Evolutionary conservation across 148 eudicot species (phyloP), one percentile per base, ranked within the genome.

Genomic region (Euryodendron excelsum): DNA sequence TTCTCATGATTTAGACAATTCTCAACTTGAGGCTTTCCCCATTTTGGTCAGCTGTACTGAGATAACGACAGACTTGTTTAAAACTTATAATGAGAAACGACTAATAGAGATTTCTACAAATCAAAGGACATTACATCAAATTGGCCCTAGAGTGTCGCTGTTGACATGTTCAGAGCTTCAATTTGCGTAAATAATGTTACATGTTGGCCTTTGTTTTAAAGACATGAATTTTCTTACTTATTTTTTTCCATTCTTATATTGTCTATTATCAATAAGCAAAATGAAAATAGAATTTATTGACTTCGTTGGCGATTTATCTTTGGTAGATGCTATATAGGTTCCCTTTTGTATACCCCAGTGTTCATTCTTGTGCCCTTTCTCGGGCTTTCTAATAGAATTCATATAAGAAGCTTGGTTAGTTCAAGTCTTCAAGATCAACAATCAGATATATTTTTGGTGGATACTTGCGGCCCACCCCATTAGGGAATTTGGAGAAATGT

Each of bases 31-130:
- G 60, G 47, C 20, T 14, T 79, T 61, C 15, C 71, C 34, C 56
- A 23, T 79, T 79, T 73, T 62, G 70, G 60, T 60, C 41, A 61
- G 50, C 23, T 61, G 50, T 8, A 28, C 28, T 70, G 44, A 33
- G 44, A 27, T 17, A 48, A 33, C 17, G 20, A 21, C 33, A 1
- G 58, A n/a, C 20, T 0, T 28, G 33, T 25, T 30, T 76, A 21
- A 37, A 34, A 28, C 20, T 8, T 48, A 30, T 5, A 17, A 13
- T 63, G 28, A 62, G 67, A 28, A 41, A 41, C 8, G 45, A 41
- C 45, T 41, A 41, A 4, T 5, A 4, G 45, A 41, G 45, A 41
- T 41, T 41, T 41, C 45, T 41, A 41, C 8, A 41, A 41, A 41
- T 41, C 45, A 41, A 41, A 45, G 41, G 41, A n/a, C 27, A 8